phyloP scores from a whole-genome alignment of 192 early-diverging fungal species.

The Backusella macrospora region DNA sequence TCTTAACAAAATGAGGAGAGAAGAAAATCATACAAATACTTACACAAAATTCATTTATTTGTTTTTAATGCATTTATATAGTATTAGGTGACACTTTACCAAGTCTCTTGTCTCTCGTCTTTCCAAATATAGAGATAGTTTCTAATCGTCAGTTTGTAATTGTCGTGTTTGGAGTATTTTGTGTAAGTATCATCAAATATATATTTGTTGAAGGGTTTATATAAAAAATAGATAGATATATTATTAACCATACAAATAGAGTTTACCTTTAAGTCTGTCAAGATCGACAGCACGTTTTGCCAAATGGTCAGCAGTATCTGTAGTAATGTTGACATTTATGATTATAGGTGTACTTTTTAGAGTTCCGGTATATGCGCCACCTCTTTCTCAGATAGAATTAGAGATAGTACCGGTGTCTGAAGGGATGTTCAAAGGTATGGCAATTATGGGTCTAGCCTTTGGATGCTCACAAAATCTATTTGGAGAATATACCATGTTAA shows the following conservation, averaged over 20 bases:
- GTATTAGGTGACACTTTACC: constrained; percentile 55
- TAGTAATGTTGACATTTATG: constrained; percentile 62
- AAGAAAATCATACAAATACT: too few species aligned
- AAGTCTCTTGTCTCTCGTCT: constrained; percentile 34
- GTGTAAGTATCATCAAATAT: constrained; percentile 21
- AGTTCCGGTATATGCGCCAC: constrained; percentile 51
- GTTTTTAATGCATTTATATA: neutral
- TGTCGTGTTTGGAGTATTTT: constrained; percentile 28
- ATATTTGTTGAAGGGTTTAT: neutral
- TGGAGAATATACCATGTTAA: constrained; percentile 51
- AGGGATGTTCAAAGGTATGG: constrained; percentile 61
- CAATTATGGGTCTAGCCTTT: constrained; percentile 70
- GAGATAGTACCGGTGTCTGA: constrained; percentile 27
- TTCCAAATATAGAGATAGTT: constrained; percentile 30
- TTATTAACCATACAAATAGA: constrained; percentile 27
- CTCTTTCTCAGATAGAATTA: neutral
- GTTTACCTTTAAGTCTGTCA: constrained; percentile 63
- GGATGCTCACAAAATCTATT: constrained; percentile 62
- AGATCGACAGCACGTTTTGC: constrained; percentile 62
- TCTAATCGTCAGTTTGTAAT: constrained; percentile 40
- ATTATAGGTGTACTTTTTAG: constrained; percentile 57
- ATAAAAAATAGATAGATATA: neutral
- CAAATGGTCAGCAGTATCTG: constrained; percentile 57
- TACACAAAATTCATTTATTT: too few species aligned
- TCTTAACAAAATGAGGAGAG: too few species aligned